Evolutionary conservation across 495 filamentous ascomycete genomes (phyloP).

Genomic region (Clohesyomyces aquaticus): DNA sequence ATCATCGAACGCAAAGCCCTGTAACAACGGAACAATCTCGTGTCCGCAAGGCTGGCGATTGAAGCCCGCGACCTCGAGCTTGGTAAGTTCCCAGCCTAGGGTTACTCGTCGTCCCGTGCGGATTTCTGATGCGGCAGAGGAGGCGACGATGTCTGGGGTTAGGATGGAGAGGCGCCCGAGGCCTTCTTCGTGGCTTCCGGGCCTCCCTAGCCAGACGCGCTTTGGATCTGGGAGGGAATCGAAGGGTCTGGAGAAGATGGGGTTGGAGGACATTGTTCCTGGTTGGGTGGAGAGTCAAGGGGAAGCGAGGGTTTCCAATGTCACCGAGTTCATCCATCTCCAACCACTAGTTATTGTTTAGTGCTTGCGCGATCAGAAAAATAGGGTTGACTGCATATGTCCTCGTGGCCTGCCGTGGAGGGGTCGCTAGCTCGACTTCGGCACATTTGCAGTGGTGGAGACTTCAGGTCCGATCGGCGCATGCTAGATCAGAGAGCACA

Average conservation of each 20-base stretch:
- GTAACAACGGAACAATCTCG: conserved; percentile 10
- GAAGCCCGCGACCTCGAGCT: conserved; percentile 18
- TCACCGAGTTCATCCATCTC: too few relatives aligned
- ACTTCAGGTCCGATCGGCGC: too few relatives aligned
- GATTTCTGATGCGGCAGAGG: conserved; percentile 20
- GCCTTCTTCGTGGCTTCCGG: conserved; percentile 25
- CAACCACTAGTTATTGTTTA: too few relatives aligned
- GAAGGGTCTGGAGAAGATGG: conserved; percentile 6
- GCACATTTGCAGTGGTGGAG: too few relatives aligned
- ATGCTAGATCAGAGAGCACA: too few relatives aligned
- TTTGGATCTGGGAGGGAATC: conserved; percentile 10
- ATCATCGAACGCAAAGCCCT: conserved; percentile 27
- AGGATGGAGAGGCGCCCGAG: conserved; percentile 23
- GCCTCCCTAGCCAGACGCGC: conserved; percentile 15
- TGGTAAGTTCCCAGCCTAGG: conserved; percentile 15
- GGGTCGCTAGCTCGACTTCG: too few relatives aligned
- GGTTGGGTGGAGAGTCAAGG: too few relatives aligned
- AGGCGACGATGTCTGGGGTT: conserved; percentile 28
- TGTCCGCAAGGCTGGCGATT: conserved; percentile 10
- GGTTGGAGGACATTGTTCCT: too few relatives aligned
- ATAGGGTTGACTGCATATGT: too few relatives aligned
- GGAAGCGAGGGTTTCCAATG: too few relatives aligned
- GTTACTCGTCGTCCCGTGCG: conserved; percentile 20
- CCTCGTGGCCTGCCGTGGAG: too few relatives aligned
- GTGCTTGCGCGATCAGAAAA: too few relatives aligned